These are phyloP conservation scores for Oryza punctata DNA, from an alignment of 176 grass and related monocot species.

Conservation along the genomic window DNA sequence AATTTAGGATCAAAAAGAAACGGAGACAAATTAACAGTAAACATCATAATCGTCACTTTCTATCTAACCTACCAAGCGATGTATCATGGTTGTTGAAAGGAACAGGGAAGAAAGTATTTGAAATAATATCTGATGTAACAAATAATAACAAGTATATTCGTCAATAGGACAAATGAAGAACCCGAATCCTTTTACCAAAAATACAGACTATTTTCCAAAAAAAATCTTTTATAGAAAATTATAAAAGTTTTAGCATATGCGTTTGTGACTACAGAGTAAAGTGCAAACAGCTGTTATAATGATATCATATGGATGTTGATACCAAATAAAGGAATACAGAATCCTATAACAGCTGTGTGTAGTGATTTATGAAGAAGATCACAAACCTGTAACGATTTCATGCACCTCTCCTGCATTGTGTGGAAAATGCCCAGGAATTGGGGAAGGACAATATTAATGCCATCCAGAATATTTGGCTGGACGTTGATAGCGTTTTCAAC, in stretches of 20 bases:
- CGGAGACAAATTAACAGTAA: neutral
- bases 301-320: constrained; percentile 24
- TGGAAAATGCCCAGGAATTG: constrained; percentile 84
- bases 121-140: neutral
- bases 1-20: neutral
- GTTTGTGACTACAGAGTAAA: constrained; percentile 8
- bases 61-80: neutral
- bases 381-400: constrained; percentile 83
- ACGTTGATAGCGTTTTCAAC: constrained; percentile 79
- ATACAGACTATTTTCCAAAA: constrained; percentile 6
- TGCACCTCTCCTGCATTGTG: constrained; percentile 85
- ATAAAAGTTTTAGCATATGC: neutral
- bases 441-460: constrained; percentile 55
- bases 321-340: constrained; percentile 1
- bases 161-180: constrained; percentile 9
- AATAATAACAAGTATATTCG: neutral
- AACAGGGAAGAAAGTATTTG: constrained; percentile 9
- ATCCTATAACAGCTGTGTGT: neutral
- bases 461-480: constrained; percentile 63
- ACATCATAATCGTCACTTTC: neutral
- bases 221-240: constrained; percentile 3
- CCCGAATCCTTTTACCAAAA: constrained; percentile 25
- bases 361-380: constrained; percentile 8
- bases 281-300: constrained; percentile 25
- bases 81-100: constrained; percentile 20